These are phyloP conservation scores for Claviceps humidiphila DNA, from an alignment of 2,329 filamentous ascomycete genomes.

Conservation along the genomic window DNA sequence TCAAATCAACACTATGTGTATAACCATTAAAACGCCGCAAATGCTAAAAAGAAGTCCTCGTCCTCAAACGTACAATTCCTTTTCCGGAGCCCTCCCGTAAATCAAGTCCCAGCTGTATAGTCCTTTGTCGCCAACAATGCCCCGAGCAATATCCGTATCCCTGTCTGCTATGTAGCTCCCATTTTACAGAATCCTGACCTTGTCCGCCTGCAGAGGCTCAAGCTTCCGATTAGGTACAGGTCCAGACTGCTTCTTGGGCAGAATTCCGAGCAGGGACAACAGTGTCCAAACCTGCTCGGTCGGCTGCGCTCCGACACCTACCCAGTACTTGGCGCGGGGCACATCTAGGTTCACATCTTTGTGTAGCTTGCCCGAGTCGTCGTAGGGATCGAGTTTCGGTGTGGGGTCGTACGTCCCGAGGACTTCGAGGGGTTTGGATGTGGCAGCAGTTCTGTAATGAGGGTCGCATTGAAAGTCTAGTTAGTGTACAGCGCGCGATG, in stretches of 20 bases:
- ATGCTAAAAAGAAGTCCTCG: not conserved
- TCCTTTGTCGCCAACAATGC: not conserved
- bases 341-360: slow-evolving; percentile 88
- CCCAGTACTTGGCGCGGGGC: slow-evolving; percentile 79
- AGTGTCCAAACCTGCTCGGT: slow-evolving; percentile 81
- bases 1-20: not conserved
- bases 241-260: slow-evolving; percentile 25
- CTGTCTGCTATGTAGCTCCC: not conserved
- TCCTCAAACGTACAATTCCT: not conserved
- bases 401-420: slow-evolving; percentile 66
- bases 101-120: not conserved
- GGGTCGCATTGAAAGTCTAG: not conserved
- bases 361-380: slow-evolving; percentile 52
- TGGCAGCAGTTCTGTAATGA: slow-evolving; percentile 58
- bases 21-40: not conserved
- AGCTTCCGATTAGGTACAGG: slow-evolving; percentile 15
- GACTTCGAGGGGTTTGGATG: slow-evolving; percentile 84
- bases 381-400: slow-evolving; percentile 49
- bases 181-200: slow-evolving; percentile 17
- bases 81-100: not conserved
- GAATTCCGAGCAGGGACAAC: slow-evolving; percentile 56
- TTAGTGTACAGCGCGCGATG: not conserved
- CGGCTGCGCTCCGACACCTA: slow-evolving; percentile 91
- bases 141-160: no score
- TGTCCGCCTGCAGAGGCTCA: slow-evolving; percentile 13